Evolutionary conservation across 805 yeast species (phyloP), one percentile per base, ranked within the genome.

Genomic region (Barnettozyma californica): DNA sequence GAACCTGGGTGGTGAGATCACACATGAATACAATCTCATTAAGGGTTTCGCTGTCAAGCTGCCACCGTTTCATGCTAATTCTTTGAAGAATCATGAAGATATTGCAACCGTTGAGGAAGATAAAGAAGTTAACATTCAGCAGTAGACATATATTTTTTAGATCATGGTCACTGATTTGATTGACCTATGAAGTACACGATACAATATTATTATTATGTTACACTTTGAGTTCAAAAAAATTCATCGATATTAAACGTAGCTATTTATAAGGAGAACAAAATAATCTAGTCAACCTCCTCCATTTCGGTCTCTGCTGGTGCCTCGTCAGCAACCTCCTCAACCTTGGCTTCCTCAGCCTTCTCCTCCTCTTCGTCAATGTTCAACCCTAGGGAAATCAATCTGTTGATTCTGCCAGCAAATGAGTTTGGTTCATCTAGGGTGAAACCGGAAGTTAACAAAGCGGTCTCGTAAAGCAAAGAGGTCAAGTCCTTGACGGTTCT

Each of bases 401-500:
- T 87, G 86, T 94, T 94, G 74, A 94, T 92, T 82, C 99, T 90
- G 64, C 87, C 75, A 64, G 99, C 98, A 68, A 94, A 94, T 48
- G 97, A 84, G 68, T 86, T 83, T 78, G 99, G 99, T 78, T 94
- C 99, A 67, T 94, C 99, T 69, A 94, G 83, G 60, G 97, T 77
- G 91, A 94, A 94, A 74, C 99, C 99, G 57, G 99, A 94, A 49
- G 98, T 94, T 70, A 94, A 81, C 71, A 94, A 78, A 52, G 99
- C 99, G 65, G 99, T 94, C 77, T 94, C 99, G 75, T 82, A 94
- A 74, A 94, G 78, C 73, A 94, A 80, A 60, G 94, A 88, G 59
- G 99, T 94, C 74, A 94, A 81, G 75, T 94, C 97, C 82, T 89
- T 89, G 66, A 94, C 98, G 56, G 97, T 91, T 79, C 95, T 87